These are phyloP conservation scores for Physcomitrium patens DNA, from an alignment of 225 moss, liverwort and hornwort genomes.

Conservation along the genomic window DNA sequence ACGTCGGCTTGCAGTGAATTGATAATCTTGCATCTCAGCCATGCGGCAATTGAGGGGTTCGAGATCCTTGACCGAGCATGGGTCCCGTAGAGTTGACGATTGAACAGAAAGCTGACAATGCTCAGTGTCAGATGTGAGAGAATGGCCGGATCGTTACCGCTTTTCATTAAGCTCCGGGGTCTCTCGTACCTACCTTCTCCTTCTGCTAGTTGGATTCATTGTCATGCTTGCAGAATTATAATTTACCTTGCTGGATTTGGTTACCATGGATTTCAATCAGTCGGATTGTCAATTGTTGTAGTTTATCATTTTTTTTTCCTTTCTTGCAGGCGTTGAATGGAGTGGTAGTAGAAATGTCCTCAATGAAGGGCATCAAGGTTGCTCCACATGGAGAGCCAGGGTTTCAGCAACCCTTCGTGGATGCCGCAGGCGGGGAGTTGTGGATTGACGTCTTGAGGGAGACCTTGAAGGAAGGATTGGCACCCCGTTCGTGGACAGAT, in stretches of 20 bases:
- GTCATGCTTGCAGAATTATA: slow-evolving; percentile 20
- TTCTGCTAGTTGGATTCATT: slow-evolving; percentile 20
- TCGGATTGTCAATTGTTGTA: background rate
- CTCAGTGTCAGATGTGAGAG: slow-evolving; percentile 16
- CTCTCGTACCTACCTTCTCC: slow-evolving; percentile 34
- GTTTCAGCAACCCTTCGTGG: slow-evolving; percentile 57
- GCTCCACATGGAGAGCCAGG: slow-evolving; percentile 38
- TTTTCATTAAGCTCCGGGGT: slow-evolving; percentile 12
- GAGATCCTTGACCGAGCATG: too few species aligned
- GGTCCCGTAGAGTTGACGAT: slow-evolving; percentile 12
- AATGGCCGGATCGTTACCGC: slow-evolving; percentile 6
- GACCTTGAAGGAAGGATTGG: slow-evolving; percentile 53
- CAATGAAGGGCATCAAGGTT: slow-evolving; percentile 59
- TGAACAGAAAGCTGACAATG: slow-evolving; percentile 19
- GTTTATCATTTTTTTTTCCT: background rate
- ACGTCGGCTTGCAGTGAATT: too few species aligned
- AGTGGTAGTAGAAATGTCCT: slow-evolving; percentile 74
- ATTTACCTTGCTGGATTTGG: slow-evolving; percentile 3
- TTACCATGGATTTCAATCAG: background rate
- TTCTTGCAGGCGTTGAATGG: slow-evolving; percentile 58
- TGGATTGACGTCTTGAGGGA: slow-evolving; percentile 82
- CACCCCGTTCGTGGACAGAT: slow-evolving; percentile 83
- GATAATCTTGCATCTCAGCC: too few species aligned
- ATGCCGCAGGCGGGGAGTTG: slow-evolving; percentile 69
- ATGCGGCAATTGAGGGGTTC: too few species aligned